A percentile compares a stretch with the other conserved stretches of the same genome.
Conservation (phyloP, 495 filamentous ascomycete species). For the Clohesyomyces aquaticus region DNA sequence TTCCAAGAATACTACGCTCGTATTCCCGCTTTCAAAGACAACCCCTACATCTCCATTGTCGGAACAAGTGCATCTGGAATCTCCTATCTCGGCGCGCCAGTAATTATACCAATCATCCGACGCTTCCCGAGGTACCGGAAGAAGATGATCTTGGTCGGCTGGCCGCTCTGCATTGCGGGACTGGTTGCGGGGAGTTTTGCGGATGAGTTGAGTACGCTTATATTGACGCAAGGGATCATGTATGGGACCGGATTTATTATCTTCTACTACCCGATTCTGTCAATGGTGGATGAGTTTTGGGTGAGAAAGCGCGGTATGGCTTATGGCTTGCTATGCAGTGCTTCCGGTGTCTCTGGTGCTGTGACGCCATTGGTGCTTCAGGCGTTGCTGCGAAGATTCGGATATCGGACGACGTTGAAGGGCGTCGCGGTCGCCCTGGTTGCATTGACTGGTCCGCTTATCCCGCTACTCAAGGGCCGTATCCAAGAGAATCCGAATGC, state of each 20-base stretch:
- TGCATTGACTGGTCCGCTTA: too few relatives aligned
- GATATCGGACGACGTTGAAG: conserved; percentile 61
- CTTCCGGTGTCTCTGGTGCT: conserved; percentile 50
- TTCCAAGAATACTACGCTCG: conserved; percentile 67
- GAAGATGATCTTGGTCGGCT: too few relatives aligned
- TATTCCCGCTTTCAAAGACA: too few relatives aligned
- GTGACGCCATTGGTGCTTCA: conserved; percentile 46
- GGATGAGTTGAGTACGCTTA: conserved; percentile 51
- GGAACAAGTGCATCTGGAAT: conserved; percentile 56
- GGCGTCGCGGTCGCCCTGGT: too few relatives aligned
- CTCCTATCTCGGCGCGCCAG: too few relatives aligned
- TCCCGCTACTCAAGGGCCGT: too few relatives aligned
- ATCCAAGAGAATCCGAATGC: too few relatives aligned
- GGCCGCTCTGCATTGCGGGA: too few relatives aligned
- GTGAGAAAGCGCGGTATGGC: conserved; percentile 56
- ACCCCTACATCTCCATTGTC: conserved; percentile 59
- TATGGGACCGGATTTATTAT: conserved; percentile 56
- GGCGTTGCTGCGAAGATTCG: conserved; percentile 56
- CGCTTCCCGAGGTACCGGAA: too few relatives aligned
- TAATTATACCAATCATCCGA: too few relatives aligned
- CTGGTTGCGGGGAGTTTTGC: too few relatives aligned
- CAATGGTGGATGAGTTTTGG: conserved; percentile 64
- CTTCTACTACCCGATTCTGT: conserved; percentile 54
- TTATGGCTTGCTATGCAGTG: conserved; percentile 61
- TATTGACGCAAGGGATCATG: conserved; percentile 59